Base-by-base conservation (phyloP, 2,329 filamentous ascomycete genomes). In the Sclerotiophoma versabilis region DNA sequence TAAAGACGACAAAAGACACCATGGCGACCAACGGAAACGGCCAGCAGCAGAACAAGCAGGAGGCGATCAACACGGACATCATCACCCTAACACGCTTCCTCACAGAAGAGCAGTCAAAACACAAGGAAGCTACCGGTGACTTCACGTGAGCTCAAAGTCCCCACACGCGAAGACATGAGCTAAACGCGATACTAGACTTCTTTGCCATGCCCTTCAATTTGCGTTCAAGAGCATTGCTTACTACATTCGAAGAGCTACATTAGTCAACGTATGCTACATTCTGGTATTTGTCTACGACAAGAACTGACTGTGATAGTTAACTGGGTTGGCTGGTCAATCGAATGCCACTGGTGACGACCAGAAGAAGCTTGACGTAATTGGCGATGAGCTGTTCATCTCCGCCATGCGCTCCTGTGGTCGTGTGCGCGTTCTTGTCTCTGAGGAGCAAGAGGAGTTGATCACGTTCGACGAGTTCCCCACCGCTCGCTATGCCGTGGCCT, bases 181-280 rank as follows among this genome's bases (percentile, higher is more conserved):
- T 54, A 25, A 57, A 17, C 19, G 19, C 14, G 29, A 49, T n/a
- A 45, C 33, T 70, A 97, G 93, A 70, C 85, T 99, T 47, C 87
- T 99, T 56, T 97, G 92, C 84, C 95, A 99, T 76, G 93, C 95
- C 57, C 90, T 99, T 55, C 95, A 98, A 79, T 99, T 98, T 83
- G 93, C 95, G 63, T 99, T 99, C 89, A 99, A 99, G 83, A 96
- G 92, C 64, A 99, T 99, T 77, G 92, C 95, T 69, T 96, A 98
- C 84, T 99, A 97, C 83, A 99, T 99, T 78, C 93, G 93, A 70
- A 89, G 95, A 76, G 92, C 93, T 29, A 93, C 92, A 20, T 83
- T 99, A 62, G 93, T 98, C 80, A 96, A 96, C 82, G 76, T 78
- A 65, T 43, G 75, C 15, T 36, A 12, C 4, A 12, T n/a, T 15